Conservation (phyloP, 108 stramenopile species). For the Parietichytrium sp. region DNA sequence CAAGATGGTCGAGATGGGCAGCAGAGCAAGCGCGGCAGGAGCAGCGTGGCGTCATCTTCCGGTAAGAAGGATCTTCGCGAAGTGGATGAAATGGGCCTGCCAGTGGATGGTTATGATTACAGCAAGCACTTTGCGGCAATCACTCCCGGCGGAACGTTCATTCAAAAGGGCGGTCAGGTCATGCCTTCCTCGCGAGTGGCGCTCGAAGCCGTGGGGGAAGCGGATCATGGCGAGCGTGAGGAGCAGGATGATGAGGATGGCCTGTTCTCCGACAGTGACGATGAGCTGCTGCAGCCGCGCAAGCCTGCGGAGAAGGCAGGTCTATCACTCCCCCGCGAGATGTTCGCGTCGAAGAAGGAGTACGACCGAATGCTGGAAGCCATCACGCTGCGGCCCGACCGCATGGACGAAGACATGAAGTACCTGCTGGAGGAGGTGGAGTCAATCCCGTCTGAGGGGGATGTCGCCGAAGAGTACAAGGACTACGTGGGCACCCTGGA, state of each 20-base stretch:
- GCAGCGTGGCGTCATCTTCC: neutral
- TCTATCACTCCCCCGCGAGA: neutral
- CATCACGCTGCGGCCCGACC: slow-evolving; percentile 8
- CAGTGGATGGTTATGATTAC: slow-evolving; percentile 53
- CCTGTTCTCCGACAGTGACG: neutral
- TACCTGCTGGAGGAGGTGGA: neutral
- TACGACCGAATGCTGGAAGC: slow-evolving; percentile 36
- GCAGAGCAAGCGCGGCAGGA: too few species aligned
- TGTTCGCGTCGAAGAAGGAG: slow-evolving; percentile 29
- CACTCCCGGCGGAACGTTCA: slow-evolving; percentile 1
- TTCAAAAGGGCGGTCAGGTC: neutral
- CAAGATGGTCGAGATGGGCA: too few species aligned
- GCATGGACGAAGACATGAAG: neutral
- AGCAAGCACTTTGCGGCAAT: slow-evolving; percentile 39
- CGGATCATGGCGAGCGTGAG: slow-evolving; percentile 5
- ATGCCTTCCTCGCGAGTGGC: slow-evolving; percentile 10
- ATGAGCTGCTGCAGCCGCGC: neutral
- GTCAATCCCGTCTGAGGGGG: neutral
- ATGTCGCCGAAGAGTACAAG: neutral
- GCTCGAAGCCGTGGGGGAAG: neutral
- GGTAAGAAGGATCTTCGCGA: slow-evolving; percentile 40
- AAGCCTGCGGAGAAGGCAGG: neutral
- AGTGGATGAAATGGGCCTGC: slow-evolving; percentile 46
- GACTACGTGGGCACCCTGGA: slow-evolving; percentile 30
- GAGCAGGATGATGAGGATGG: neutral